A percentile compares a stretch with the other conserved stretches of the same genome.
Evolutionary conservation across 768 basidiomycete genomes (phyloP).

Genomic region (Mycena galericulata): DNA sequence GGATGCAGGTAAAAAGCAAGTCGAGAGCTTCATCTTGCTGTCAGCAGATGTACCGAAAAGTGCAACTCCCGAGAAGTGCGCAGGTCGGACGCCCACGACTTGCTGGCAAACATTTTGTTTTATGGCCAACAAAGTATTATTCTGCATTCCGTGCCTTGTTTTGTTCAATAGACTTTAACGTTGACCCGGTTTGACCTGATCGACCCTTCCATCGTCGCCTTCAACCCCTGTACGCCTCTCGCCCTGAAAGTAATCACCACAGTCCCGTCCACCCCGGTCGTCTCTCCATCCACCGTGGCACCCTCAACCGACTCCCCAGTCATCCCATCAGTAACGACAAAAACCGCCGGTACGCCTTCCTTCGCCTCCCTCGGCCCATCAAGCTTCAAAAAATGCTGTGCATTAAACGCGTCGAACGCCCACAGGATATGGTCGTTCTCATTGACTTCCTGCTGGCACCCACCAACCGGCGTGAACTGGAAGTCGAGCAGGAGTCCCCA

Average conservation of each 20-base stretch:
- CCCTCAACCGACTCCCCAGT: slow-evolving; percentile 48
- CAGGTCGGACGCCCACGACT: too few species aligned
- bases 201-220: slow-evolving; percentile 47
- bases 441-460: slow-evolving; percentile 54
- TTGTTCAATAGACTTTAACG: slow-evolving; percentile 37
- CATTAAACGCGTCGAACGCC: slow-evolving; percentile 54
- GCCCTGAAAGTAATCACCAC: slow-evolving; percentile 43
- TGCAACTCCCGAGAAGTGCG: too few species aligned
- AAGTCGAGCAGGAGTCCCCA: slow-evolving; percentile 55
- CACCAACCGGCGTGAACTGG: slow-evolving; percentile 50
- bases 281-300: slow-evolving; percentile 43
- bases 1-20: too few species aligned
- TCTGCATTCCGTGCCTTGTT: neutral
- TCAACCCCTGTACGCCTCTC: slow-evolving; percentile 41
- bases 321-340: slow-evolving; percentile 54
- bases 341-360: slow-evolving; percentile 40
- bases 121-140: neutral
- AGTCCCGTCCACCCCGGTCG: slow-evolving; percentile 42
- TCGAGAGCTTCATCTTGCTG: too few species aligned
- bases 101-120: neutral
- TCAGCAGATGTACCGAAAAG: too few species aligned
- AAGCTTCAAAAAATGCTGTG: slow-evolving; percentile 49
- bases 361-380: slow-evolving; percentile 43
- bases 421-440: slow-evolving; percentile 48
- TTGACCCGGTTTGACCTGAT: slow-evolving; percentile 48